Evolutionary conservation across 768 basidiomycete genomes (phyloP).

Genomic region (Leucocoprinus birnbaumii): DNA sequence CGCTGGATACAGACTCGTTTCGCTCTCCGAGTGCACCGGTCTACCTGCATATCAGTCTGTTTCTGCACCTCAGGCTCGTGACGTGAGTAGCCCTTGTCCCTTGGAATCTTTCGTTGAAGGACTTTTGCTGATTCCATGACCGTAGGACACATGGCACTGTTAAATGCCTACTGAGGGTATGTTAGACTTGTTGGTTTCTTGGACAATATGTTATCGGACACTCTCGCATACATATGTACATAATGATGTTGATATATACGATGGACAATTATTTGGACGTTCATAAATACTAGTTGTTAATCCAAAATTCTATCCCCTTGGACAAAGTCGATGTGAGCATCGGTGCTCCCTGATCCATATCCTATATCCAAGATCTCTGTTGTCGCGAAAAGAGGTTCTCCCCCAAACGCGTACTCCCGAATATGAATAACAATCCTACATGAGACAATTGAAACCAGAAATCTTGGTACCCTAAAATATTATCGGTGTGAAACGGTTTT

Average conservation of each 20-base stretch:
- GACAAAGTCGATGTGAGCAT: too few relatives aligned
- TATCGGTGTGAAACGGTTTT: too few relatives aligned
- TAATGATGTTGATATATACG: too few relatives aligned
- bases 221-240: too few relatives aligned
- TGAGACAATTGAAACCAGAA: neutral
- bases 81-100: constrained; percentile 23
- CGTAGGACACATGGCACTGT: constrained; percentile 8
- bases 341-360: too few relatives aligned
- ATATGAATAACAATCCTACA: neutral
- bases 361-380: neutral
- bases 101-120: neutral
- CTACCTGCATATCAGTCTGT: constrained; percentile 32
- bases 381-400: neutral
- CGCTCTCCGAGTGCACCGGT: constrained; percentile 40
- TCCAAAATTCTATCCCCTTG: too few relatives aligned
- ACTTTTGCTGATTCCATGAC: neutral
- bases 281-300: too few relatives aligned
- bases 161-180: neutral
- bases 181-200: too few relatives aligned
- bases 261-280: too few relatives aligned
- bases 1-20: constrained; percentile 41
- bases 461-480: neutral
- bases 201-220: too few relatives aligned
- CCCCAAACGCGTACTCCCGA: neutral
- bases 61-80: constrained; percentile 22